These are phyloP conservation scores for Stentor coeruleus DNA, from an alignment of 73 alveolate genomes.

Conservation along the genomic window DNA sequence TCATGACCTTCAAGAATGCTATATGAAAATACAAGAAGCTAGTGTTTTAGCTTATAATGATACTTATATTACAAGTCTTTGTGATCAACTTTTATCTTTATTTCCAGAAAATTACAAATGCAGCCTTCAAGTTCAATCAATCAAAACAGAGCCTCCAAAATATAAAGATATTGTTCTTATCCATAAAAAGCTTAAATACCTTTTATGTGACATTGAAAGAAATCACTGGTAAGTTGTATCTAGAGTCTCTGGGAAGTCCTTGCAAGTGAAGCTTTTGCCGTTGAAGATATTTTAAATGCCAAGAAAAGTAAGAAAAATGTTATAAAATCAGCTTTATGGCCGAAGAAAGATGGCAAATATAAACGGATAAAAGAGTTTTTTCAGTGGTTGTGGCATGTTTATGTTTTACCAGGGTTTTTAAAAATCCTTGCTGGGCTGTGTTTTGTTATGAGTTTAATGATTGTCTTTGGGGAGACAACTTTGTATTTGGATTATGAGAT, in stretches of 20 bases:
- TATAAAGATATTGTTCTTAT: not conserved
- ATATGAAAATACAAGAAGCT: not conserved
- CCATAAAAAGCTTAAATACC: not conserved
- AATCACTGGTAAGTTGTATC: constrained; percentile 2
- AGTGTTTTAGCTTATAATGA: not conserved
- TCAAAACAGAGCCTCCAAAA: no score
- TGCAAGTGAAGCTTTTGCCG: not conserved
- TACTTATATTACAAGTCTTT: not conserved
- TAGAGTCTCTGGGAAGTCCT: constrained; percentile 10
- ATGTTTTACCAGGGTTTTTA: not conserved
- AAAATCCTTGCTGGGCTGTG: not conserved
- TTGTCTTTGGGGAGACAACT: constrained; percentile 15
- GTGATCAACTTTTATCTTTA: not conserved
- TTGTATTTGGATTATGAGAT: not conserved
- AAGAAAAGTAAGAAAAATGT: not conserved
- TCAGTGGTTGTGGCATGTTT: not conserved
- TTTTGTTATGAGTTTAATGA: not conserved
- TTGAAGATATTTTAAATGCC: not conserved
- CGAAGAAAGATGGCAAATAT: not conserved
- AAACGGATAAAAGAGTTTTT: not conserved
- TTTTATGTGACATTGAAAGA: not conserved
- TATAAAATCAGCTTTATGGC: not conserved
- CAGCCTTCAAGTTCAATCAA: no score
- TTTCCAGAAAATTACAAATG: not conserved
- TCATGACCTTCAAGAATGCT: not conserved